Conservation (phyloP, 805 yeast genomes). For the Ogataea paradorogensis region DNA sequence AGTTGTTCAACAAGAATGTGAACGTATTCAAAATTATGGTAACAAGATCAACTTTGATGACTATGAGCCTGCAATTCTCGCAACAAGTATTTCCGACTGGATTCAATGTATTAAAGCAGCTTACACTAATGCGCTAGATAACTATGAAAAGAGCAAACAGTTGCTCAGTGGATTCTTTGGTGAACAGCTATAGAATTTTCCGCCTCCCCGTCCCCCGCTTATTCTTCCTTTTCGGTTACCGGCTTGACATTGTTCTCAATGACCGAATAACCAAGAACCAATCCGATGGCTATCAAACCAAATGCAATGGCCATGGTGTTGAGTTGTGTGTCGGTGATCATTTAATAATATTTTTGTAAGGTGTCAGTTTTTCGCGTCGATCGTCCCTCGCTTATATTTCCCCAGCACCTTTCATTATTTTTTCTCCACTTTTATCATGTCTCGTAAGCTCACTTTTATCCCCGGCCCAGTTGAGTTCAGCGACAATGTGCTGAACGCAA, state of each 20-base stretch:
- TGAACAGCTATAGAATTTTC: constrained; percentile 24
- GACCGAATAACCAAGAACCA: constrained; percentile 68
- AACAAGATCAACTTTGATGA: constrained; percentile 37
- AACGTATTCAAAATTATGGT: constrained; percentile 89
- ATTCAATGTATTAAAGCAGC: constrained; percentile 51
- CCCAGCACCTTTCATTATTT: neutral
- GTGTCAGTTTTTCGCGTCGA: neutral
- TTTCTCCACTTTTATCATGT: constrained; percentile 15
- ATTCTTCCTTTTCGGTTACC: constrained; percentile 5
- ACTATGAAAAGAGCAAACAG: constrained; percentile 47
- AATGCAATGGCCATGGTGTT: constrained; percentile 68
- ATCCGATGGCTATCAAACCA: constrained; percentile 68
- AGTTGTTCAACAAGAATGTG: constrained; percentile 83
- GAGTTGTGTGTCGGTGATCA: constrained; percentile 85
- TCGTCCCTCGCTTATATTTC: neutral
- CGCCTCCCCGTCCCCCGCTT: neutral
- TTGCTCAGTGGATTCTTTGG: constrained; percentile 54
- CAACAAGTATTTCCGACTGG: constrained; percentile 33
- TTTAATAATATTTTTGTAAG: constrained; percentile 28
- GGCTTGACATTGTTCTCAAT: constrained; percentile 28
- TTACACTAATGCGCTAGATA: constrained; percentile 46
- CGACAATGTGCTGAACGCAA: constrained; percentile 72
- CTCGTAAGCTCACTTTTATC: constrained; percentile 34
- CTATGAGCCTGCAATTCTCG: constrained; percentile 27
- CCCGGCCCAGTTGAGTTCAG: constrained; percentile 52